Evolutionary conservation across 2,329 filamentous ascomycete species (phyloP).

Genomic region (Xylaria sp.): DNA sequence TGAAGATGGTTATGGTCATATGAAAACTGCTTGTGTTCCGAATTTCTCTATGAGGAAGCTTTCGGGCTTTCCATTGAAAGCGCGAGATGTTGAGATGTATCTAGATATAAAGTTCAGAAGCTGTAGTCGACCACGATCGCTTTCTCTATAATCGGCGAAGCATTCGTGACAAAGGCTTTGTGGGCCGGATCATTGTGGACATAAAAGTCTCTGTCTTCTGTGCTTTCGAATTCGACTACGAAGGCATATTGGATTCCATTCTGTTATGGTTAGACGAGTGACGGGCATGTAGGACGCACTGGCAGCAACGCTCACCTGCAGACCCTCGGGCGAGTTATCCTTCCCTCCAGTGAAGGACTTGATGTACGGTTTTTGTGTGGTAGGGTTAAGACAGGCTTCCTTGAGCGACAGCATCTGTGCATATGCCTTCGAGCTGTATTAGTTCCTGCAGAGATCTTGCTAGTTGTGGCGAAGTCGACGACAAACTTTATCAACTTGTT

Average conservation of each 20-base stretch:
- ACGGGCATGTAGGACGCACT: background rate
- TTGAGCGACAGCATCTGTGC: conserved; percentile 65
- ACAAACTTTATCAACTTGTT: conserved; percentile 35
- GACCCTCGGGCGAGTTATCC: conserved; percentile 71
- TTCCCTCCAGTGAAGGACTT: conserved; percentile 66
- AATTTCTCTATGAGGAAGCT: too few species aligned
- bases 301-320: conserved; percentile 59
- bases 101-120: conserved; percentile 5
- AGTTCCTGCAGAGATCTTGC: conserved; percentile 1
- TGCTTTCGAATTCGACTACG: conserved; percentile 54
- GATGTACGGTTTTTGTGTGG: conserved; percentile 69
- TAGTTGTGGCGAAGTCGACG: background rate
- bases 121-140: conserved; percentile 54
- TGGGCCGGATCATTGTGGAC: conserved; percentile 55
- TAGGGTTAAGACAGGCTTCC: conserved; percentile 69
- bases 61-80: too few species aligned
- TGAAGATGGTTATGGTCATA: too few species aligned
- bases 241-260: conserved; percentile 57
- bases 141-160: conserved; percentile 51
- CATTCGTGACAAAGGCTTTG: conserved; percentile 52
- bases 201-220: conserved; percentile 57
- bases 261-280: conserved; percentile 43
- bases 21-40: too few species aligned
- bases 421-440: conserved; percentile 27
- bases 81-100: too few species aligned